phyloP scores from a whole-genome alignment of 768 basidiomycete genomes.

The Lentinula lateritia region DNA sequence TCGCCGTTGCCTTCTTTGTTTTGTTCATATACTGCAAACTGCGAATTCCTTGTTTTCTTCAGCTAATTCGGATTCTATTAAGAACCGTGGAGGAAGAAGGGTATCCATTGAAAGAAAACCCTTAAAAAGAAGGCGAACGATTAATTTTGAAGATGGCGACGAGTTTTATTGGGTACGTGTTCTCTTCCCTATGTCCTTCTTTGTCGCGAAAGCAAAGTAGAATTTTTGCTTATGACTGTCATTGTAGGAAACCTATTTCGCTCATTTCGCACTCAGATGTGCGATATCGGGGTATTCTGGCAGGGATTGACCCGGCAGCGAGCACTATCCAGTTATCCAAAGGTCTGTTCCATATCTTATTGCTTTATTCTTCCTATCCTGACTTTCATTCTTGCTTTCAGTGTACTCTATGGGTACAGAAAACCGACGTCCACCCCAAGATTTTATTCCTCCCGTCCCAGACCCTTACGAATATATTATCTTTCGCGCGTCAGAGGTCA shows the following conservation, averaged over 20 bases:
- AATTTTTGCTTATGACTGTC: not conserved
- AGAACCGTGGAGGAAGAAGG: not conserved
- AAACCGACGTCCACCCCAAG: constrained; percentile 63
- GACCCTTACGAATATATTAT: constrained; percentile 88
- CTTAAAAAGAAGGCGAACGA: not conserved
- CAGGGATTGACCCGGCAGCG: constrained; percentile 79
- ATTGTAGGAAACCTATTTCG: constrained; percentile 74
- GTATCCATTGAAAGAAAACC: not conserved
- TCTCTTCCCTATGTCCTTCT: not conserved
- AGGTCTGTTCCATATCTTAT: constrained; percentile 38
- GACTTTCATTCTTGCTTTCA: constrained; percentile 16
- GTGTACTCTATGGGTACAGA: constrained; percentile 91
- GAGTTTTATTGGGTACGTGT: constrained; percentile 67
- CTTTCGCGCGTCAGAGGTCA: constrained; percentile 86
- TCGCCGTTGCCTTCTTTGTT: not conserved
- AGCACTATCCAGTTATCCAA: constrained; percentile 87
- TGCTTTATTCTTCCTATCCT: not conserved
- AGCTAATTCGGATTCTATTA: not conserved
- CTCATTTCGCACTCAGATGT: constrained; percentile 90
- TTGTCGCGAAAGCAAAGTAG: not conserved
- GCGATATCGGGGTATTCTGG: constrained; percentile 82
- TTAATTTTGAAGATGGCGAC: constrained; percentile 44
- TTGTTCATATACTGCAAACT: not conserved
- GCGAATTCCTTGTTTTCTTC: not conserved
- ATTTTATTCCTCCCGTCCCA: constrained; percentile 80